Evolutionary conservation across 2,329 filamentous ascomycete species (phyloP).

Genomic region (Cordyceps cicadae): DNA sequence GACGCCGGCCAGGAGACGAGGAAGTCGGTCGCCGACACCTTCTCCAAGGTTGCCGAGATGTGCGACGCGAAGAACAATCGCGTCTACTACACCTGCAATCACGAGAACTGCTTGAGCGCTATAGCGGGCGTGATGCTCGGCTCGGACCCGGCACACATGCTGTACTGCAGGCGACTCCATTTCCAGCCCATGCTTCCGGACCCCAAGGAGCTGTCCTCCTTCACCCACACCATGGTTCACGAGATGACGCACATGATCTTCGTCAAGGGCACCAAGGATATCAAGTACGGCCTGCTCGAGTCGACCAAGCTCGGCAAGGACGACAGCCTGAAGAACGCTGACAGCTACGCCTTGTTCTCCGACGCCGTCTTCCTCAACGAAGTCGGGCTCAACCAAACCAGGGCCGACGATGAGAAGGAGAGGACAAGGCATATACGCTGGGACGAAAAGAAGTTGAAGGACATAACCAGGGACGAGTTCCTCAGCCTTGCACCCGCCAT

Average conservation of each 20-base stretch:
- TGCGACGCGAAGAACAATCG: not conserved
- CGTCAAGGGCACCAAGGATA: not conserved
- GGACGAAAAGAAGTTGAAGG: not conserved
- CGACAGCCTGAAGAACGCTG: not conserved
- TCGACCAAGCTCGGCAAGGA: not conserved
- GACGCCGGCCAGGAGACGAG: not conserved
- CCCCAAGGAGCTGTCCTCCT: not conserved
- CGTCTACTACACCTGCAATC: not conserved
- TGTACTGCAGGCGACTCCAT: not conserved
- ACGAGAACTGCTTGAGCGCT: not conserved
- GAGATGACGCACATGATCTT: not conserved
- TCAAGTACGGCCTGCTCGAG: not conserved
- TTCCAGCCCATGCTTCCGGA: not conserved
- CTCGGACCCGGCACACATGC: not conserved
- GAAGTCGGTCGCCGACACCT: not conserved
- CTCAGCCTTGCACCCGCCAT: not conserved
- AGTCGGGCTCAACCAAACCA: not conserved
- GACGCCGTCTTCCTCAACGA: not conserved
- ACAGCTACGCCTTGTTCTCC: not conserved
- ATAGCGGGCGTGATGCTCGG: not conserved
- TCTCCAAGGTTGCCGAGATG: not conserved
- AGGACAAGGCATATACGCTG: not conserved
- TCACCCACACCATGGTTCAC: not conserved
- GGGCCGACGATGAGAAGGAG: not conserved
- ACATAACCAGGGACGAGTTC: not conserved